A percentile compares a stretch with the other conserved stretches of the same genome.
Conservation (phyloP, 257 asterid species). For the Fraxinus americana region DNA sequence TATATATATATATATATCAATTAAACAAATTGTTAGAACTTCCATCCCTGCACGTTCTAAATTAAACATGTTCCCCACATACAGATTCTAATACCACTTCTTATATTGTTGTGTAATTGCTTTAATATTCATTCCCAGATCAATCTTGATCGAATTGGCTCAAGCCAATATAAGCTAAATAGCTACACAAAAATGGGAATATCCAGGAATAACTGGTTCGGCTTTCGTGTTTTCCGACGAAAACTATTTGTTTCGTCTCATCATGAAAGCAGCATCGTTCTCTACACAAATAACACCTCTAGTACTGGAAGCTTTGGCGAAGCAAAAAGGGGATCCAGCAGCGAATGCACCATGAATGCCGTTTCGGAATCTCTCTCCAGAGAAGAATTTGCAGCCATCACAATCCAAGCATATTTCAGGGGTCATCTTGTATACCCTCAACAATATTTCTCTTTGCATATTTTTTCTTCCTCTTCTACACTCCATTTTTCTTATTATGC, state of each 20-base stretch:
- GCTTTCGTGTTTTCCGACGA: conserved; percentile 34
- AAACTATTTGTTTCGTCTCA: conserved; percentile 46
- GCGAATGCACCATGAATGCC: conserved; percentile 1
- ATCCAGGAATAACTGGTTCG: conserved; percentile 32
- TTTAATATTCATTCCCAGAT: neutral
- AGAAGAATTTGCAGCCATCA: conserved; percentile 69
- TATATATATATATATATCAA: too few relatives aligned
- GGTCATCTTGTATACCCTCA: conserved; percentile 57
- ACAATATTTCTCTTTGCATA: neutral
- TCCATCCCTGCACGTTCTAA: conserved; percentile 49
- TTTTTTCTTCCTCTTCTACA: neutral
- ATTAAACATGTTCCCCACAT: conserved; percentile 34
- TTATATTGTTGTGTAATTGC: neutral
- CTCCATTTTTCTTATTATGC: neutral
- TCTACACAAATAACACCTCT: conserved; percentile 41
- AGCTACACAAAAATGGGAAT: conserved; percentile 21
- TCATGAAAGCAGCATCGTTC: conserved; percentile 29
- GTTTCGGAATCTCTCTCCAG: conserved; percentile 33
- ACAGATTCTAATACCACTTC: conserved; percentile 10
- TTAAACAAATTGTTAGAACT: neutral
- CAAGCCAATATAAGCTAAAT: neutral
- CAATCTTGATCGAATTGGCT: neutral
- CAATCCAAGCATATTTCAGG: conserved; percentile 72
- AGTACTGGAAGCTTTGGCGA: conserved; percentile 28
- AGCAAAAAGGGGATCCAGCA: conserved; percentile 23